Evolutionary conservation across 2,329 filamentous ascomycete species (phyloP).

Genomic region (Fusarium sp.): DNA sequence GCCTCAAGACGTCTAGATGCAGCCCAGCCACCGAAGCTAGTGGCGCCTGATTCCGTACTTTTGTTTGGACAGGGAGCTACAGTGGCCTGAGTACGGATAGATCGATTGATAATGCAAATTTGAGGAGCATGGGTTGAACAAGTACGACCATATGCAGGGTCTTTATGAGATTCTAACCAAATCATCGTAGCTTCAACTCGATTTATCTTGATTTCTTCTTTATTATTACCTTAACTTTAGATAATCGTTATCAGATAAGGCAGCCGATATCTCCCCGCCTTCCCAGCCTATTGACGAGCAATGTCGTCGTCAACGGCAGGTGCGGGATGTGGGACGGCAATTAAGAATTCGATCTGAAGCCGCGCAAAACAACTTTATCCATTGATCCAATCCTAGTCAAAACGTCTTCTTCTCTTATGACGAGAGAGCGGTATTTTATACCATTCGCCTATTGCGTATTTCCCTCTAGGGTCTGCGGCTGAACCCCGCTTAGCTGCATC

Average conservation of each 20-base stretch:
- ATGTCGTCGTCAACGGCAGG: slow-evolving; percentile 5
- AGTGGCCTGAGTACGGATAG: not conserved
- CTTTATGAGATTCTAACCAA: not conserved
- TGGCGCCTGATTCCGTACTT: slow-evolving; percentile 1
- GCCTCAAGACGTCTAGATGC: slow-evolving; percentile 15
- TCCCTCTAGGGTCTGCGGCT: slow-evolving; percentile 12
- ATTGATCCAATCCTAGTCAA: not conserved
- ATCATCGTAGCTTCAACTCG: not conserved
- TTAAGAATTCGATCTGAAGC: not conserved
- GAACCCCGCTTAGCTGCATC: slow-evolving; percentile 34
- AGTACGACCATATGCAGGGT: slow-evolving; percentile 1
- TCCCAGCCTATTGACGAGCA: not conserved
- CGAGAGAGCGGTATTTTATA: not conserved
- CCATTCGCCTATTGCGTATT: not conserved
- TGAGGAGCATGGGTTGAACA: not conserved
- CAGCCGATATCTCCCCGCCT: slow-evolving; percentile 6
- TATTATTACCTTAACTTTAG: not conserved
- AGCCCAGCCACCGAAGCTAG: slow-evolving; percentile 26
- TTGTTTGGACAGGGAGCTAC: too few relatives aligned
- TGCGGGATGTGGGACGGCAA: not conserved
- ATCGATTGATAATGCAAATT: slow-evolving; percentile 21
- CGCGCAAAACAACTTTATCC: not conserved
- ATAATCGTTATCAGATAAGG: not conserved
- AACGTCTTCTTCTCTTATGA: not conserved
- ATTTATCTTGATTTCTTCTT: not conserved